Evolutionary conservation across 2,329 filamentous ascomycete species (phyloP).

Genomic region (Calonectria montana): DNA sequence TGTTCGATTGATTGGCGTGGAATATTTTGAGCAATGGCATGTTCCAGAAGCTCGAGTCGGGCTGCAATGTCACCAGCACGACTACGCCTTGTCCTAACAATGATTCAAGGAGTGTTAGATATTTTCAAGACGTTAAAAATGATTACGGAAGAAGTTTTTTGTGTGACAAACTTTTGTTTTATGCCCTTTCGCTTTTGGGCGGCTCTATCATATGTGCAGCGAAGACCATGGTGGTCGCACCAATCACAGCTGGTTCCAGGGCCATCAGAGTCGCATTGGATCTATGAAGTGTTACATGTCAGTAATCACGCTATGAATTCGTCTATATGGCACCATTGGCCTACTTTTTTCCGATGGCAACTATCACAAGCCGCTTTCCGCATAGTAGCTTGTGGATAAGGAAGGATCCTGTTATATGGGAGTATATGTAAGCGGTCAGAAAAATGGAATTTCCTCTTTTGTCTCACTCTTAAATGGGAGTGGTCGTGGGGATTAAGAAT

Average conservation of each 20-base stretch:
- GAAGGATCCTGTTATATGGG: not conserved
- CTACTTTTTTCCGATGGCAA: not conserved
- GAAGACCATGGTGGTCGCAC: conserved; percentile 38
- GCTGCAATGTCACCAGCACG: not conserved
- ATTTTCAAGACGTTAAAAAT: not conserved
- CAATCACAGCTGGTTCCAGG: conserved; percentile 32
- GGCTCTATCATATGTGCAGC: conserved; percentile 24
- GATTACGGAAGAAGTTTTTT: not conserved
- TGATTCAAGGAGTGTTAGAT: not conserved
- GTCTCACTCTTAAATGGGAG: not conserved
- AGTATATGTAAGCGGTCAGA: not conserved
- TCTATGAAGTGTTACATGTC: conserved; percentile 19
- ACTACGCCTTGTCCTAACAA: not conserved
- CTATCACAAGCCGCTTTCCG: not conserved
- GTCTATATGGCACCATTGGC: no score
- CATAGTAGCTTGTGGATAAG: not conserved
- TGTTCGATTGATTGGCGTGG: not conserved
- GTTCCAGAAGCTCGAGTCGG: not conserved
- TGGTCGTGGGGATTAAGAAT: not conserved
- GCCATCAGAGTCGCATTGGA: conserved; percentile 34
- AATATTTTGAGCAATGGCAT: not conserved
- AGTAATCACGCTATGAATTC: not conserved
- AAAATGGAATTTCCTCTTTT: not conserved
- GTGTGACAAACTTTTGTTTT: not conserved
- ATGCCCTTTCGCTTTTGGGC: not conserved